Conservation (phyloP, 495 filamentous ascomycete species). For the Penicillium diatomitis region DNA sequence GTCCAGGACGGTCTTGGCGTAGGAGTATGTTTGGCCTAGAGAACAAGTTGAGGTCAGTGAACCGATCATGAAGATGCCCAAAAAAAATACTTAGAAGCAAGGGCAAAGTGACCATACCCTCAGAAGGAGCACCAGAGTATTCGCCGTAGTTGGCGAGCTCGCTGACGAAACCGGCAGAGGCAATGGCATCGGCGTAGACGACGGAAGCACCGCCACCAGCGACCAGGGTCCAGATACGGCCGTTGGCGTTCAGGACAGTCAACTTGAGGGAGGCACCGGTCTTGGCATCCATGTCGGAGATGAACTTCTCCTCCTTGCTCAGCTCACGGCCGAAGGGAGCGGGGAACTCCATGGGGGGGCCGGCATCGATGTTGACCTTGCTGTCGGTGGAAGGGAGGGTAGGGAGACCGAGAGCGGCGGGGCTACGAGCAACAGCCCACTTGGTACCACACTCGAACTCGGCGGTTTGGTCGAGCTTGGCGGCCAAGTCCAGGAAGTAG, state of each 20-base stretch:
- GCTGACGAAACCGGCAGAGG: constrained; percentile 86
- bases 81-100: background rate
- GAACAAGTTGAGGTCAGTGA: background rate
- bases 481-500: constrained; percentile 95
- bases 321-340: constrained; percentile 98
- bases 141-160: constrained; percentile 99
- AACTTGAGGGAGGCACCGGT: constrained; percentile 98
- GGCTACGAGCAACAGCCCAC: constrained; percentile 91
- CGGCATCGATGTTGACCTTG: constrained; percentile 91
- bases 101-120: constrained; percentile 41
- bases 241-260: constrained; percentile 83
- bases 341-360: constrained; percentile 97
- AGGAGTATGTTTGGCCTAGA: constrained; percentile 79
- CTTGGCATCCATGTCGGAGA: constrained; percentile 97
- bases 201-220: constrained; percentile 99
- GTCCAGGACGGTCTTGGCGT: constrained; percentile 91
- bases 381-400: constrained; percentile 43
- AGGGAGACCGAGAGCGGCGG: constrained; percentile 74
- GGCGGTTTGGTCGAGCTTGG: constrained; percentile 97
- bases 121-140: constrained; percentile 96
- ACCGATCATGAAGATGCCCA: background rate
- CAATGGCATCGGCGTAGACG: constrained; percentile 98
- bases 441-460: constrained; percentile 99
- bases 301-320: constrained; percentile 97
- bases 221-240: constrained; percentile 95